phyloP scores from a whole-genome alignment of 345 rosid species.

The Linum usitatissimum region DNA sequence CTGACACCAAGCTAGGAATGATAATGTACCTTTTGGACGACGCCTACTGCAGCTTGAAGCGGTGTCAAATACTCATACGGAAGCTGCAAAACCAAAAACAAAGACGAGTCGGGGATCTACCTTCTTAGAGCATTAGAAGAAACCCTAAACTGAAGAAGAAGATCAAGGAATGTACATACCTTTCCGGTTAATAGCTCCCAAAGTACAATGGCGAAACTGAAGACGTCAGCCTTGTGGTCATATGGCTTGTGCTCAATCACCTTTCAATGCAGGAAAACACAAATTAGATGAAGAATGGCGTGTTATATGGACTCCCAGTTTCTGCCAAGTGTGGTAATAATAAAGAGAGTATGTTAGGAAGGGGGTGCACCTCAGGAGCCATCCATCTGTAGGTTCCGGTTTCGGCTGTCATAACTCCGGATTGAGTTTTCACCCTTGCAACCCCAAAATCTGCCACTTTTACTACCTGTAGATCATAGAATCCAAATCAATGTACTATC shows the following conservation, averaged over 20 bases:
- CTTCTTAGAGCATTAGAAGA: neutral
- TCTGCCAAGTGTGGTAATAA: no score
- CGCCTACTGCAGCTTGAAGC: constrained; percentile 94
- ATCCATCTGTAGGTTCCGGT: constrained; percentile 99
- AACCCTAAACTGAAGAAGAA: constrained; percentile 1
- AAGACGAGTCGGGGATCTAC: neutral
- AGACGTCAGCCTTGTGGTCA: constrained; percentile 96
- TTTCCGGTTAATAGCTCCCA: constrained; percentile 95
- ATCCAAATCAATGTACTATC: neutral
- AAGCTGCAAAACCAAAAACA: constrained; percentile 45
- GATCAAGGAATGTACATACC: constrained; percentile 27
- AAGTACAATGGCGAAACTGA: constrained; percentile 79
- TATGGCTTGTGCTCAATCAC: constrained; percentile 94
- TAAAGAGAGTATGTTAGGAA: constrained; percentile 14
- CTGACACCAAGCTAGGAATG: no score
- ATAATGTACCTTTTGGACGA: constrained; percentile 70
- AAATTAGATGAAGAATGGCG: constrained; percentile 22
- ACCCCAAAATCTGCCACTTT: constrained; percentile 99
- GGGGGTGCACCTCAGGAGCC: constrained; percentile 84
- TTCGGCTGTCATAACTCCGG: constrained; percentile 99
- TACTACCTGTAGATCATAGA: constrained; percentile 48
- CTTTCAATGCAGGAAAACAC: constrained; percentile 19
- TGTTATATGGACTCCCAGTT: neutral
- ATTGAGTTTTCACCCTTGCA: constrained; percentile 80
- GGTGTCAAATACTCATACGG: constrained; percentile 93